Percentiles rank a stretch among this genome's conserved stretches.
Evolutionary conservation across 2,329 filamentous ascomycete species (phyloP).

Genomic region (Microcyclospora tardicrescens): DNA sequence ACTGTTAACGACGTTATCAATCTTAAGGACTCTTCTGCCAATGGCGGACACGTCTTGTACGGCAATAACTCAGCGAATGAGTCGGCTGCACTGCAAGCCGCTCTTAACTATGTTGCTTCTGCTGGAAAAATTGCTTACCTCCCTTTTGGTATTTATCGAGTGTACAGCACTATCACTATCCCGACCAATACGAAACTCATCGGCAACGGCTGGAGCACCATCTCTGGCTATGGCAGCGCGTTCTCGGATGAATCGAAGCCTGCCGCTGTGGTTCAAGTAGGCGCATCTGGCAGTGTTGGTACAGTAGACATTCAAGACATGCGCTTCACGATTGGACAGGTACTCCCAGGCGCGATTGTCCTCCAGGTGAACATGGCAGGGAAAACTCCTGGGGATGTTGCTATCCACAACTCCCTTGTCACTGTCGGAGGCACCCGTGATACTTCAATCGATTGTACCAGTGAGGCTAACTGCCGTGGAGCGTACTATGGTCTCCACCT

Average conservation of each 20-base stretch:
- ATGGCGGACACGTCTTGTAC: constrained; percentile 11
- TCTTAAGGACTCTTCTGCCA: constrained; percentile 4
- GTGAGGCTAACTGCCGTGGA: constrained; percentile 14
- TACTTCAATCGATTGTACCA: constrained; percentile 25
- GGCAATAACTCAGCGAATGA: constrained; percentile 26
- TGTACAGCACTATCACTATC: constrained; percentile 33
- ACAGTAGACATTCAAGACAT: constrained; percentile 40
- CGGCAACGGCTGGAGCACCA: constrained; percentile 42
- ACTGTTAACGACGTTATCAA: constrained; percentile 6
- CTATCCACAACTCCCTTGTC: constrained; percentile 20
- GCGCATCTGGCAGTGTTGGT: constrained; percentile 35
- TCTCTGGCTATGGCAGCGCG: constrained; percentile 31
- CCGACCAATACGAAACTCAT: constrained; percentile 38
- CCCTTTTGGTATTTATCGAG: constrained; percentile 31
- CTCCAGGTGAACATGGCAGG: constrained; percentile 40
- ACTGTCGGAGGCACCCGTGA: constrained; percentile 22
- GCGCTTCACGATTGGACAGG: constrained; percentile 36
- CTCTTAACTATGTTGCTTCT: constrained; percentile 4
- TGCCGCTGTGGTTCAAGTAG: constrained; percentile 38
- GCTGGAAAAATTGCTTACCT: constrained; percentile 27
- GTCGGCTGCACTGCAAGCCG: constrained; percentile 12
- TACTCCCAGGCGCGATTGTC: constrained; percentile 31
- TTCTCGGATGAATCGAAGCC: constrained; percentile 35
- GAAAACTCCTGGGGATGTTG: constrained; percentile 34
- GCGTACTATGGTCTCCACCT: constrained; percentile 33